Base-by-base conservation (phyloP, 2,329 filamentous ascomycete genomes). In the Neoscytalidium dimidiatum region DNA sequence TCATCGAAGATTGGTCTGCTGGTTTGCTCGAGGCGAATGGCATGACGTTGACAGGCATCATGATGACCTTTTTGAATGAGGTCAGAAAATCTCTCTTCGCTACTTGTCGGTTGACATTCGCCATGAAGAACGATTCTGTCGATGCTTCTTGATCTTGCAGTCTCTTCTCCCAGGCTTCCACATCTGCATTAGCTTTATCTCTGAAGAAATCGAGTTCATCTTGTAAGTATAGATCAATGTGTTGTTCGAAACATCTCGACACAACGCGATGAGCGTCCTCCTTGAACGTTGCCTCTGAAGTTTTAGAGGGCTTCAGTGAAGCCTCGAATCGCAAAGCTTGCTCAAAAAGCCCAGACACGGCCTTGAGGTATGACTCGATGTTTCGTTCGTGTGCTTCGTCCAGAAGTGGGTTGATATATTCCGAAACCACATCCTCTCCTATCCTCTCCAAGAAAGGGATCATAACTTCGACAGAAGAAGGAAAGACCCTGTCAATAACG, bases 1-100 rank as follows among this genome's bases (percentile, higher is more conserved):
- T 77, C 2, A 72, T 63, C 7, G 68, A 67, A 17, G 71, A 64
- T 21, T 67, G 58, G 31, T 66, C 65, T n/a, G 74, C 67, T 23
- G 77, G 71, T 67, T 77, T 82, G 48, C 74, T 74, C 19, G 77
- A 78, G 23, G 62, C 63, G 38, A 66, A 66, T 2, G 67, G 82
- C 3, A 98, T 82, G 8, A 93, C 94, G 61, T 92, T 96, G 56
- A 99, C 94, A 2, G 95, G 95, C 89, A 97, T 96, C 94, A 99
- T 97, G 69, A 99, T 92, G 8, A 99, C 95, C 77, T 98, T 98
- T 74, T 93, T 97, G 83, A 99, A 99, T 0, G 94, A 97, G 51
- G 90, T 95, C 67, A 99, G 76, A 72, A 99, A 99, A 75, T 99
- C 95, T 70, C 93, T 92, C 80, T 99, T 99, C 68, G 96, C 95